A percentile compares a stretch with the other conserved stretches of the same genome.
These are phyloP conservation scores for Populus trichocarpa DNA, from an alignment of 441 rosid genomes.

Conservation along the genomic window DNA sequence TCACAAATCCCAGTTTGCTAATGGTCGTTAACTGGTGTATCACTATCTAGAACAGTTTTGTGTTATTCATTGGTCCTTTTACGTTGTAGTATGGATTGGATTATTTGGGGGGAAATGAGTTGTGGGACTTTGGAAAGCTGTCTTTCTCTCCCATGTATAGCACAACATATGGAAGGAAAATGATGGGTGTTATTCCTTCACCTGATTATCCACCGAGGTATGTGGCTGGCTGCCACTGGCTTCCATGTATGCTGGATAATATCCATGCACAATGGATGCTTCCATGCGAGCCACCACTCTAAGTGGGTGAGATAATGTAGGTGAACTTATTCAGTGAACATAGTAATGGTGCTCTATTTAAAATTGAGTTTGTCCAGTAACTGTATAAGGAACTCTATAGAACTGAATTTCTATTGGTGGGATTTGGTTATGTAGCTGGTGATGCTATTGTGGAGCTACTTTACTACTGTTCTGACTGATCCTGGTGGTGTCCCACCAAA, in stretches of 20 bases:
- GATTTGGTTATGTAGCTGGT: slow-evolving; percentile 46
- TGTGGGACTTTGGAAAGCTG: not conserved
- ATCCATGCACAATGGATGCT: not conserved
- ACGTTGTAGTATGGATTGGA: not conserved
- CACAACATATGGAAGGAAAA: not conserved
- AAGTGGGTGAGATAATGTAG: not conserved
- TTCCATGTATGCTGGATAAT: not conserved
- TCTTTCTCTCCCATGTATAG: not conserved
- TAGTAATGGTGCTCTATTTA: not conserved
- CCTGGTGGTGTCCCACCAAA: slow-evolving; percentile 78
- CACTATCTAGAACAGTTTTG: not conserved
- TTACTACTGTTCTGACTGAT: slow-evolving; percentile 64
- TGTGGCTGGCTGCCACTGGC: not conserved
- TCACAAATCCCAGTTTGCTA: not conserved
- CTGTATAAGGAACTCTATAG: not conserved
- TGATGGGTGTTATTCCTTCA: not conserved
- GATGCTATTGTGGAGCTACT: slow-evolving; percentile 84
- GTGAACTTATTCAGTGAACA: not conserved
- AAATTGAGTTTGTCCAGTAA: not conserved
- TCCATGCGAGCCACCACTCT: not conserved
- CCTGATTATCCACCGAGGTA: not conserved
- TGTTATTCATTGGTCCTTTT: not conserved
- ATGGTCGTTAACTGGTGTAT: not conserved
- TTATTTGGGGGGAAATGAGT: not conserved
- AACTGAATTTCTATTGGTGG: slow-evolving; percentile 3